Conservation (phyloP, 129 eudicot genomes). For the carrot (Daucus carota) region DH1_v3.0 NC_030383.2:1660501-1661000, state of each 20-base stretch:
- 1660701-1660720: background rate
- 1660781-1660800: too few species aligned
- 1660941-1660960: background rate
- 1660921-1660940: background rate
- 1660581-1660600: background rate
- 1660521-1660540: background rate
- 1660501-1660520: background rate
- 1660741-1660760: too few species aligned
- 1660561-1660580: too few species aligned
- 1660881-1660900: background rate
- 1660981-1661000: background rate
- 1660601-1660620: background rate
- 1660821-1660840: too few species aligned
- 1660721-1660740: background rate
- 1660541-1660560: background rate
- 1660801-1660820: too few species aligned
- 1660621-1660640: background rate
- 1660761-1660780: too few species aligned
- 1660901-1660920: background rate
- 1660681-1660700: background rate
- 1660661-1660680: background rate
- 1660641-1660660: background rate
- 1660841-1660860: too few species aligned
- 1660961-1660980: background rate
- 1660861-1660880: background rate